These are phyloP conservation scores for Xylariaceae sp. DNA, from an alignment of 2,329 filamentous ascomycete genomes.

Conservation along the genomic window DNA sequence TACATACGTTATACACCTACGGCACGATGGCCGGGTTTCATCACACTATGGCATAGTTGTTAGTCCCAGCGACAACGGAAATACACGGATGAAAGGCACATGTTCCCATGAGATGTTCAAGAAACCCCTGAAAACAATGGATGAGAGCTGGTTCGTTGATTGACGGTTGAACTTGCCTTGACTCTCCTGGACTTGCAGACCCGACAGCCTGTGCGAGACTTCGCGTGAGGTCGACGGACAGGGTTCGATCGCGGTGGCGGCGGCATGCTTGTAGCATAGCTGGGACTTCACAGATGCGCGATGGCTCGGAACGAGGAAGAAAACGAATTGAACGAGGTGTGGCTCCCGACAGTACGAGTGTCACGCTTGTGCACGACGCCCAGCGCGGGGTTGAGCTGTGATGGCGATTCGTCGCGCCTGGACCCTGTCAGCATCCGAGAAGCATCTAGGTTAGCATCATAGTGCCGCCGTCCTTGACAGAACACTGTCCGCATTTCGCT, in stretches of 20 bases:
- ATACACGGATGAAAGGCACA: not conserved
- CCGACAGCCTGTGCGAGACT: slow-evolving; percentile 25
- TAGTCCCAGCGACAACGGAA: slow-evolving; percentile 1
- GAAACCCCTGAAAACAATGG: not conserved
- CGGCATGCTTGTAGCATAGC: not conserved
- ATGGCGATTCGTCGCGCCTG: slow-evolving; percentile 10
- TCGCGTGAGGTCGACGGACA: slow-evolving; percentile 23
- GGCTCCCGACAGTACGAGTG: slow-evolving; percentile 10
- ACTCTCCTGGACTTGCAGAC: slow-evolving; percentile 25
- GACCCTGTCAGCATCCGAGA: not conserved
- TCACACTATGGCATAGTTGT: slow-evolving; percentile 18
- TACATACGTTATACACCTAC: slow-evolving; percentile 23
- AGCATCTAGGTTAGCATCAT: slow-evolving; percentile 1
- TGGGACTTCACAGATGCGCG: not conserved
- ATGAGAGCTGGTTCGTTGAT: not conserved
- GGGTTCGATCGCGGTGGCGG: slow-evolving; percentile 15
- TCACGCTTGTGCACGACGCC: slow-evolving; percentile 2
- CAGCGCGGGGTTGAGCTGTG: not conserved
- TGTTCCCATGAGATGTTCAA: not conserved
- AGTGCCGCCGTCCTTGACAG: slow-evolving; percentile 1
- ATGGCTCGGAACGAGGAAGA: not conserved
- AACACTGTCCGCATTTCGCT: slow-evolving; percentile 4
- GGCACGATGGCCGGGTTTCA: slow-evolving; percentile 24
- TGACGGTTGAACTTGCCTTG: slow-evolving; percentile 17
- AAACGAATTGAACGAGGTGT: slow-evolving; percentile 1